Base-by-base conservation (phyloP, 2,329 filamentous ascomycete species). In the Acrocalymma vagum region DNA sequence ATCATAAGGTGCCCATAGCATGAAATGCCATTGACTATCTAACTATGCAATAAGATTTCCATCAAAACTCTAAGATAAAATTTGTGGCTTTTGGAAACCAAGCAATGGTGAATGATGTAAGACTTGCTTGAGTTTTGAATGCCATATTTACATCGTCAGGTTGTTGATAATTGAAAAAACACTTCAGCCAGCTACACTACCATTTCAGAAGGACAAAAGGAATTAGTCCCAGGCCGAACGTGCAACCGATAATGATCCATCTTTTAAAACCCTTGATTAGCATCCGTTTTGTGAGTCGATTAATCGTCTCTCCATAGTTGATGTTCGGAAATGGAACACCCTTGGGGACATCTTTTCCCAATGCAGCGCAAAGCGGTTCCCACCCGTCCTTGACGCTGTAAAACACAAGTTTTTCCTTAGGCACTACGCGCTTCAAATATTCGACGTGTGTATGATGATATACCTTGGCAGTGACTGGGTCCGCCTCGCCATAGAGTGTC, bases 161-260 rank as follows among this genome's bases (percentile, higher is more conserved):
- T n/a, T n/a, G n/a, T n/a, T n/a, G n/a, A n/a, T n/a, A n/a, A n/a
- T n/a, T n/a, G n/a, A n/a, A n/a, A n/a, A n/a, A n/a, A n/a, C n/a
- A n/a, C n/a, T n/a, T n/a, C n/a, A n/a, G n/a, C n/a, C n/a, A n/a
- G n/a, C n/a, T n/a, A n/a, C n/a, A n/a, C n/a, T n/a, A n/a, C n/a
- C n/a, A n/a, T n/a, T n/a, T n/a, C n/a, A n/a, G n/a, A n/a, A n/a
- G n/a, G n/a, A n/a, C n/a, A n/a, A n/a, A n/a, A n/a, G n/a, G n/a
- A n/a, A n/a, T n/a, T n/a, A n/a, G n/a, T n/a, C n/a, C n/a, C n/a
- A n/a, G n/a, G n/a, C 51, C 48, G 10, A 48, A 10, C 9, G 42
- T 42, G n/a, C 11, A 39, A 27, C 51, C 32, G 1, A 56, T 23
- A 9, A 36, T 15, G 8, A 33, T 23, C 83, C 16, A 67, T 72